Evolutionary conservation across 1,284 basidiomycete species (phyloP), one percentile per base, ranked within the genome.

Genomic region (Austroboletus novae-zelandiae): DNA sequence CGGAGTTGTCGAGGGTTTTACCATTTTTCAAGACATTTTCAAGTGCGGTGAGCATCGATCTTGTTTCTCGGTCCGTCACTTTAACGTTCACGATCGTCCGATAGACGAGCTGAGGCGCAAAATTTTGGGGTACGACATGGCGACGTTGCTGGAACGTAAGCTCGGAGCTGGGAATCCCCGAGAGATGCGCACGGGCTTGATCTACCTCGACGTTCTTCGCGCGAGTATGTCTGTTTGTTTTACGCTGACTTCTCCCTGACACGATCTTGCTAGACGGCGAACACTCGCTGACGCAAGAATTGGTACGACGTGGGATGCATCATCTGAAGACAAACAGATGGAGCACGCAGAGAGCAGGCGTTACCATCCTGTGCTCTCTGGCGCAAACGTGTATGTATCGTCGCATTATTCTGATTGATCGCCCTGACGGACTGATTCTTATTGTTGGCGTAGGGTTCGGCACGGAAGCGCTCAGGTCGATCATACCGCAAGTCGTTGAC

Each of bases 181-280:
- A 40, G 53, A 45, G 10, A 52, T 56, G 43, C 54, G 54, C 14
- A 55, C 54, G 31, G 40, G 54, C 15, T 31, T 55, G 45, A 56
- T 52, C 25, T 55, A 52, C 17, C 27, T 55, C 2, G 46, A 55
- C 9, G 44, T 56, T 18, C 52, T 55, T n/a, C 53, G 53, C n/a
- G 44, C 37, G 13, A 48, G 54, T 55, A 45, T 9, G 53, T 42
- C 30, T 14, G 5, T 23, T 31, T 37, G 5, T 31, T 25, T 5
- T 30, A 11, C 15, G 11, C 14, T 14, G 13, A 25, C 9, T 27
- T 23, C 14, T 18, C n/a, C 15, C 30, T 18, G 29, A 48, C 18
- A 2, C 4, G 15, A 13, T 20, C 36, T n/a, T 5, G n/a, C 40
- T 40, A 55, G 54, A 55, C 35, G 53, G 54, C 9, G 53, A 56